These are phyloP conservation scores for Myriangium duriaei DNA, from an alignment of 2,329 filamentous ascomycete genomes.

Conservation along the genomic window DNA sequence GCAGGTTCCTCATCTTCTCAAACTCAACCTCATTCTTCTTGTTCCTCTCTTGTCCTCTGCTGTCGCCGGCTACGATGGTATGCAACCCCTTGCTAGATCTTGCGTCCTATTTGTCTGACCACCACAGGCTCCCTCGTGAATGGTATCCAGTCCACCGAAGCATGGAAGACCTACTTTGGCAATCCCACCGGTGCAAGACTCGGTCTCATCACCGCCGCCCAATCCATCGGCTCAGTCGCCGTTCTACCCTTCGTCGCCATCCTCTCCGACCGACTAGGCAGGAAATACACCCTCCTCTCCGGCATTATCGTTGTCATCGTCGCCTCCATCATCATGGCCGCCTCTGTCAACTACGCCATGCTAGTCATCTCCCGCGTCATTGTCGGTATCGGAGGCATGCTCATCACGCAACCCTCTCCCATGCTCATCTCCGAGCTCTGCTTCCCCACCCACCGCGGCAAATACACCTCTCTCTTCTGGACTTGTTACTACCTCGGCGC, in stretches of 20 bases:
- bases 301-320: constrained; percentile 2
- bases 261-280: constrained; percentile 2
- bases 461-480: constrained; percentile 23
- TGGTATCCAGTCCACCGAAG: constrained; percentile 11
- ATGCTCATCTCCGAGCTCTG: constrained; percentile 34
- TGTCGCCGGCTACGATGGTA: constrained; percentile 8
- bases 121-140: constrained; percentile 12
- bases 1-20: constrained; percentile 1
- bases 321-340: constrained; percentile 4
- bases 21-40: constrained; percentile 5
- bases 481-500: constrained; percentile 46
- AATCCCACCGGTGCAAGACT: constrained; percentile 12
- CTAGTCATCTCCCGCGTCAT: constrained; percentile 28
- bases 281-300: constrained; percentile 1
- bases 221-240: constrained; percentile 12
- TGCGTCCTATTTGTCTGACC: too few species aligned
- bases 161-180: constrained; percentile 13
- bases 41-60: constrained; percentile 2
- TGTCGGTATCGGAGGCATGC: constrained; percentile 25
- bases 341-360: constrained; percentile 20
- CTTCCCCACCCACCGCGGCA: constrained; percentile 28
- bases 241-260: constrained; percentile 2
- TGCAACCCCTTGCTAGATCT: too few species aligned
- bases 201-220: constrained; percentile 14
- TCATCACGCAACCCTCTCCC: constrained; percentile 23